Evolutionary conservation across 2,329 filamentous ascomycete genomes (phyloP).

Genomic region (Dothistroma pini): DNA sequence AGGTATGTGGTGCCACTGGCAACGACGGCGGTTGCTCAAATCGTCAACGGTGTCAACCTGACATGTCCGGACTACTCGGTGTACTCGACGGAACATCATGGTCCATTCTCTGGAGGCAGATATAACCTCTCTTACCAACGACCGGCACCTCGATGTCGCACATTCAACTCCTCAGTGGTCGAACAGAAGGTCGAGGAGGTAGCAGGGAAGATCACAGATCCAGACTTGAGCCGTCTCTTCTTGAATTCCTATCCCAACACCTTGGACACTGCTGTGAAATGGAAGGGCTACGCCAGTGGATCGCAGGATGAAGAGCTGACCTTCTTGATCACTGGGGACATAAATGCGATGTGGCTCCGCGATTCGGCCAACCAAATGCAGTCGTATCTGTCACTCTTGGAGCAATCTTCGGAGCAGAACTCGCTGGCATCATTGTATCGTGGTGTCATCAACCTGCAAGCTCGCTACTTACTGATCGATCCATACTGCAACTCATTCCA

Average conservation of each 20-base stretch:
- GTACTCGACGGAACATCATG: slow-evolving; percentile 41
- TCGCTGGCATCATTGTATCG: slow-evolving; percentile 66
- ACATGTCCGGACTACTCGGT: slow-evolving; percentile 42
- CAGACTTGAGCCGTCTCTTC: slow-evolving; percentile 67
- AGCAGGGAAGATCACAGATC: slow-evolving; percentile 39
- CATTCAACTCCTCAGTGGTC: slow-evolving; percentile 44
- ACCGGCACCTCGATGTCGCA: slow-evolving; percentile 43
- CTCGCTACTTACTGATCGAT: slow-evolving; percentile 62
- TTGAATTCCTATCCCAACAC: slow-evolving; percentile 72
- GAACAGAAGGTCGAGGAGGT: slow-evolving; percentile 39
- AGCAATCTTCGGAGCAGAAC: slow-evolving; percentile 50
- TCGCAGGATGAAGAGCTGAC: slow-evolving; percentile 59
- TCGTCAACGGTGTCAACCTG: slow-evolving; percentile 15
- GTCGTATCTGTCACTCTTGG: slow-evolving; percentile 61
- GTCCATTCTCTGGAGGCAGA: slow-evolving; percentile 42
- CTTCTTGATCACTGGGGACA: slow-evolving; percentile 57
- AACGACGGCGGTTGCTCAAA: slow-evolving; percentile 2
- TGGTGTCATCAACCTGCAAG: slow-evolving; percentile 68
- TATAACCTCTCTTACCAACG: slow-evolving; percentile 47
- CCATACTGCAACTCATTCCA: slow-evolving; percentile 55
- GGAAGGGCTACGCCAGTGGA: slow-evolving; percentile 55
- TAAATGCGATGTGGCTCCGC: slow-evolving; percentile 55
- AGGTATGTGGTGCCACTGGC: slow-evolving; percentile 11
- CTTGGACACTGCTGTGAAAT: slow-evolving; percentile 67
- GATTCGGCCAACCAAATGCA: slow-evolving; percentile 66